Evolutionary conservation across 257 asterid species (phyloP).

Genomic region (Coffea eugenioides): DNA sequence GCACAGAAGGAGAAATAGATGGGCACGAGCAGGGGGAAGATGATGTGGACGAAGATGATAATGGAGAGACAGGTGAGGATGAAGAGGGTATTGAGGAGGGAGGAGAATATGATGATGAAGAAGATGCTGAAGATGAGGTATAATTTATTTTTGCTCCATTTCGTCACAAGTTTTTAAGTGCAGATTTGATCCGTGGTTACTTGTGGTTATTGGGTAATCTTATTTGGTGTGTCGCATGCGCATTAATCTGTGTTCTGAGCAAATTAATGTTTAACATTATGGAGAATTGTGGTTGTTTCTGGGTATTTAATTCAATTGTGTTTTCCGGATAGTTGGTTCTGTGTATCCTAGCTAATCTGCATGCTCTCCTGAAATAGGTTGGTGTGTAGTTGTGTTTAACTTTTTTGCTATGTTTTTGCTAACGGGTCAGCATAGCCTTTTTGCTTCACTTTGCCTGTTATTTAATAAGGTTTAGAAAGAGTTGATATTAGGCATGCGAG

Average conservation of each 20-base stretch:
- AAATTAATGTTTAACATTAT: background rate
- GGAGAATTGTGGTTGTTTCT: background rate
- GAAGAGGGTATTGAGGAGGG: constrained; percentile 68
- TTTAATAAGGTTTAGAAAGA: background rate
- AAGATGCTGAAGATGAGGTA: constrained; percentile 84
- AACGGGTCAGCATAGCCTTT: background rate
- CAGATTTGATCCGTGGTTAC: background rate
- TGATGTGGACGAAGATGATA: constrained; percentile 76
- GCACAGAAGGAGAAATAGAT: constrained; percentile 86
- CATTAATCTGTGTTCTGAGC: background rate
- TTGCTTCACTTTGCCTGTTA: background rate
- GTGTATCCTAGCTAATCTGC: background rate
- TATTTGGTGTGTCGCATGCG: background rate
- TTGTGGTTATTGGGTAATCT: background rate
- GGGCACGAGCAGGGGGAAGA: constrained; percentile 96
- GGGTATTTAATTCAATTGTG: background rate
- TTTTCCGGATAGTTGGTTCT: background rate
- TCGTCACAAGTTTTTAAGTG: too few relatives aligned
- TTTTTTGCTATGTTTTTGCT: background rate
- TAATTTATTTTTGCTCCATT: constrained; percentile 4
- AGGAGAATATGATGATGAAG: constrained; percentile 71
- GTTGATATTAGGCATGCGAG: background rate
- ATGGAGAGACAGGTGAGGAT: constrained; percentile 88
- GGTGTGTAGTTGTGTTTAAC: background rate
- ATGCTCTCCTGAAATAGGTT: background rate